Conservation (phyloP, 148 eudicot genomes). For the Heliosperma pusillum region DNA sequence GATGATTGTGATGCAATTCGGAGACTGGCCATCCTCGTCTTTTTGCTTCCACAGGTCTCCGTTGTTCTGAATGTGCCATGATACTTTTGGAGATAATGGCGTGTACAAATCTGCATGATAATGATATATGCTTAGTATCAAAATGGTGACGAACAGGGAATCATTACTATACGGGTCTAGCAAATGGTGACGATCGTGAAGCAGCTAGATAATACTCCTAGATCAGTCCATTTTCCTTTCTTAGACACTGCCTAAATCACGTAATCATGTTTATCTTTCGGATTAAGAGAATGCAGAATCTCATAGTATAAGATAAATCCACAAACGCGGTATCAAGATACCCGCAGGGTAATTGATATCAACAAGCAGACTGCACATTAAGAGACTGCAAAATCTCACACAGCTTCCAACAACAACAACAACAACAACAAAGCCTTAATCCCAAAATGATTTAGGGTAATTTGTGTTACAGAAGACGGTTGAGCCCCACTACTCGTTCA, state of each 20-base stretch:
- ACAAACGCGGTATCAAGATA: too few relatives aligned
- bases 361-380: too few relatives aligned
- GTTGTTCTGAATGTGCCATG: conserved; percentile 39
- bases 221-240: background rate
- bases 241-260: background rate
- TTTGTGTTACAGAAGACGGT: too few relatives aligned
- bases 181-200: too few relatives aligned
- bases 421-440: too few relatives aligned
- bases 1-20: conserved; percentile 33
- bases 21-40: conserved; percentile 36
- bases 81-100: conserved; percentile 42
- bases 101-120: conserved; percentile 37
- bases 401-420: too few relatives aligned
- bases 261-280: background rate
- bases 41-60: conserved; percentile 40
- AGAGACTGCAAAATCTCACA: too few relatives aligned
- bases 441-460: too few relatives aligned
- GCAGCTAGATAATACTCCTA: background rate
- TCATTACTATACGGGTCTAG: too few relatives aligned
- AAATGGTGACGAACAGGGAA: background rate
- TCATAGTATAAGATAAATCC: too few relatives aligned
- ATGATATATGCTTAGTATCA: background rate
- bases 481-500: background rate
- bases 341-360: too few relatives aligned
- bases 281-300: background rate